phyloP scores from a whole-genome alignment of 176 grass and related monocot genomes.

The Ensete glaucum region DNA sequence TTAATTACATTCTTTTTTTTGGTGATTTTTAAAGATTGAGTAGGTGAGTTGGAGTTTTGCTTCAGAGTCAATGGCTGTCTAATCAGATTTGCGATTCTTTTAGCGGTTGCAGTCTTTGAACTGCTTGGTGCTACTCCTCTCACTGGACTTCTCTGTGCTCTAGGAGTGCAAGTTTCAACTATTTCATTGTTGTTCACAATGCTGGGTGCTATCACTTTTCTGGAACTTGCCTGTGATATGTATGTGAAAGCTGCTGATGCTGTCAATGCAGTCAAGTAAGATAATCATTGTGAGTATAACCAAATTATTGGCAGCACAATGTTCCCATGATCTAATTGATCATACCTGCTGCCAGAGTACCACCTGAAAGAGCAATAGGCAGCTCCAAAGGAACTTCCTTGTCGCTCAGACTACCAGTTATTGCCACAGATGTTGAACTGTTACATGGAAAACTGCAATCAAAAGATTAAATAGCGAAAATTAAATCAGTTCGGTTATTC shows the following conservation, averaged over 20 bases:
- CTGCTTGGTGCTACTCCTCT: conserved; percentile 20
- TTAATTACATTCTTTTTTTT: conserved; percentile 46
- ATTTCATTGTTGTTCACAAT: conserved; percentile 14
- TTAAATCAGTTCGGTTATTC: not conserved
- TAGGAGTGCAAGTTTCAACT: conserved; percentile 24
- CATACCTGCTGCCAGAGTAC: conserved; percentile 15
- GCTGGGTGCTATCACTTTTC: not conserved
- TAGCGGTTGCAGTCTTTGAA: conserved; percentile 19
- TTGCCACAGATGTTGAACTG: not conserved
- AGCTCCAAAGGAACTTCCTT: conserved; percentile 41
- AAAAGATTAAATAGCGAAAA: not conserved
- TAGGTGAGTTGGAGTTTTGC: conserved; percentile 11
- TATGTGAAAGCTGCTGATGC: conserved; percentile 34
- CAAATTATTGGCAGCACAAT: not conserved
- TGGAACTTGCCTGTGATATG: conserved; percentile 23
- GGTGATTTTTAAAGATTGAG: conserved; percentile 23
- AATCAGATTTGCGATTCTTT: conserved; percentile 22
- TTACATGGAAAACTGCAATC: not conserved
- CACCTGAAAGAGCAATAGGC: conserved; percentile 19
- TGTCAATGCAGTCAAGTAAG: conserved; percentile 11
- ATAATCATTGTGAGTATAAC: not conserved
- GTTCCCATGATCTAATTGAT: conserved; percentile 1
- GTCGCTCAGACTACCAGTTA: not conserved
- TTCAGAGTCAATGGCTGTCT: conserved; percentile 23
- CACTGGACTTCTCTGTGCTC: conserved; percentile 16